Percentiles rank a stretch among this genome's conserved stretches.
Conservation (phyloP, 805 yeast genomes). For the Metschnikowia matae region DNA sequence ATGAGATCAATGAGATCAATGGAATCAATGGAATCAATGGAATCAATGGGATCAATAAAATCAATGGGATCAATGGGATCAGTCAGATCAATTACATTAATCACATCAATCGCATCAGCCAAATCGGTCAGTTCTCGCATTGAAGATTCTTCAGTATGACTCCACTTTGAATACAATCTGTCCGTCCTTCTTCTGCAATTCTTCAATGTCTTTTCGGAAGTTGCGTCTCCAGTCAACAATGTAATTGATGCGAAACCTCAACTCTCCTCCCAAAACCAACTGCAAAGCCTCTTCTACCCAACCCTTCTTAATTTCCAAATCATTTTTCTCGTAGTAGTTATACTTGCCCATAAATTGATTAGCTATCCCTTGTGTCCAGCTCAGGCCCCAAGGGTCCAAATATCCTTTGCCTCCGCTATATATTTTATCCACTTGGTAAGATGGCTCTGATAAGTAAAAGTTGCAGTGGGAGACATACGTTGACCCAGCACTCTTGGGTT, state of each 20-base stretch:
- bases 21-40: too few species aligned
- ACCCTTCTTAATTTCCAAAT: slow-evolving; percentile 22
- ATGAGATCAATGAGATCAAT: too few species aligned
- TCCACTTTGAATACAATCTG: slow-evolving; percentile 36
- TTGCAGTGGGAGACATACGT: slow-evolving; percentile 35
- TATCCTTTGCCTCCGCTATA: slow-evolving; percentile 17
- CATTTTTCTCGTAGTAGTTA: slow-evolving; percentile 33
- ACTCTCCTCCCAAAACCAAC: slow-evolving; percentile 22
- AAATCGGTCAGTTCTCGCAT: too few species aligned
- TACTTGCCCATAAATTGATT: slow-evolving; percentile 27
- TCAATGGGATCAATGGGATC: too few species aligned
- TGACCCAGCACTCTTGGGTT: slow-evolving; percentile 34
- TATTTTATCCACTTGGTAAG: slow-evolving; percentile 31
- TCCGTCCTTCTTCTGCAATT: slow-evolving; percentile 28
- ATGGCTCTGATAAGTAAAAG: slow-evolving; percentile 27
- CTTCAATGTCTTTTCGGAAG: slow-evolving; percentile 25
- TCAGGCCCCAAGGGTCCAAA: slow-evolving; percentile 33
- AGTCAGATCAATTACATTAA: too few species aligned
- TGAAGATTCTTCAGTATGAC: slow-evolving; percentile 22
- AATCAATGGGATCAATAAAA: too few species aligned
- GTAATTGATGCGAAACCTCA: slow-evolving; percentile 30
- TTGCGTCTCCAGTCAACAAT: slow-evolving; percentile 38
- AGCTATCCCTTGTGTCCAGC: slow-evolving; percentile 32
- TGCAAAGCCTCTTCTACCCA: slow-evolving; percentile 36
- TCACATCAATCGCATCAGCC: too few species aligned